A percentile compares a stretch with the other conserved stretches of the same genome.
Conservation (phyloP, 1,284 basidiomycete genomes). For the Cystobasidium pallidum region DNA sequence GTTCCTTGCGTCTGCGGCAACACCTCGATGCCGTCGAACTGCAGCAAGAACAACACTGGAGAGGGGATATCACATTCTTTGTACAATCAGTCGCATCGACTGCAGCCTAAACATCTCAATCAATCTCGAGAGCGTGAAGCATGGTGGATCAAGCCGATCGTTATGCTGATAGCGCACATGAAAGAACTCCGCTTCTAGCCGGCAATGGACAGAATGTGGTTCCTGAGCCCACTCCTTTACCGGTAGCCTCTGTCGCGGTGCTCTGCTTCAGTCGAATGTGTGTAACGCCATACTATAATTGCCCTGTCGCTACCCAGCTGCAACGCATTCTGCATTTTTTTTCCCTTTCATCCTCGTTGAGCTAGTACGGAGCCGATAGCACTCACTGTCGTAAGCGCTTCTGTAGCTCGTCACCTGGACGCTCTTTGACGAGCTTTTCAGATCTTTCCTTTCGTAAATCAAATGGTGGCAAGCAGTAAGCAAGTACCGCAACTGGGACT, state of each 20-base stretch:
- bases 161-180: background rate
- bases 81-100: background rate
- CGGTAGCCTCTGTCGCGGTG: constrained; percentile 26
- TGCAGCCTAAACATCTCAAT: background rate
- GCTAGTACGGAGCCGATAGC: constrained; percentile 33
- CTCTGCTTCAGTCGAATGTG: constrained; percentile 39
- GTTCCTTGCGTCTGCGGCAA: background rate
- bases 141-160: background rate
- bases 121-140: background rate
- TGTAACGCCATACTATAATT: background rate
- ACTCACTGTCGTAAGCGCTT: constrained; percentile 20
- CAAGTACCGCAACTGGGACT: constrained; percentile 48
- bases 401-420: background rate
- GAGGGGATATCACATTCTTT: background rate
- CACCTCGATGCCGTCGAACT: background rate
- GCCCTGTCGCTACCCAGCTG: background rate
- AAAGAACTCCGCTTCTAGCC: constrained; percentile 28
- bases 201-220: background rate
- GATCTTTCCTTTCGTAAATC: constrained; percentile 61
- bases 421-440: constrained; percentile 22
- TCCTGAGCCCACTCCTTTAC: constrained; percentile 29
- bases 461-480: constrained; percentile 45
- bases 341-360: background rate
- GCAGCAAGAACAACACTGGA: background rate
- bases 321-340: background rate